phyloP scores from a whole-genome alignment of 1,284 basidiomycete genomes.

The Papiliotrema terrestris region DNA sequence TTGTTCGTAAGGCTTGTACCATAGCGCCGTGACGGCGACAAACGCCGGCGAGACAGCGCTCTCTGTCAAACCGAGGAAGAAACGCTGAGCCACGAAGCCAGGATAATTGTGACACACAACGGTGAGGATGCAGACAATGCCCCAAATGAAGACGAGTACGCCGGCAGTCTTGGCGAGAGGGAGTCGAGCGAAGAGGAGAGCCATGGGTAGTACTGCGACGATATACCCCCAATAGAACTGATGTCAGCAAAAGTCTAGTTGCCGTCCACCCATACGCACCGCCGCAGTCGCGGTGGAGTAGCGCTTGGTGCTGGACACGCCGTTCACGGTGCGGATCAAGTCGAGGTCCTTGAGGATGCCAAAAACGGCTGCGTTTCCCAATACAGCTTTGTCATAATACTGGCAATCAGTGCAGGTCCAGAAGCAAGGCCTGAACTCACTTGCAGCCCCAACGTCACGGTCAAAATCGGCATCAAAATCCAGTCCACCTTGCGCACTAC shows the following conservation, averaged over 20 bases:
- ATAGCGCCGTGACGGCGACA: slow-evolving; percentile 51
- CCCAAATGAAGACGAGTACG: slow-evolving; percentile 49
- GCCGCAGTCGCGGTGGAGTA: slow-evolving; percentile 46
- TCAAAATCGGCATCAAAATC: slow-evolving; percentile 49
- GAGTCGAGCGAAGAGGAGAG: slow-evolving; percentile 50
- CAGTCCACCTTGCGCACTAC: slow-evolving; percentile 29
- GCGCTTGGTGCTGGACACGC: slow-evolving; percentile 39
- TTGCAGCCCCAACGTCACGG: slow-evolving; percentile 51
- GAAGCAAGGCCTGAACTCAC: slow-evolving; percentile 7
- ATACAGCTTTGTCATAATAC: slow-evolving; percentile 24
- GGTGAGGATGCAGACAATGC: slow-evolving; percentile 51
- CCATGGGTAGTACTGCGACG: slow-evolving; percentile 49
- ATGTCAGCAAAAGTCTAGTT: background rate
- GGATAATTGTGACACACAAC: slow-evolving; percentile 46
- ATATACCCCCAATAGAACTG: slow-evolving; percentile 56
- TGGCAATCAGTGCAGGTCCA: background rate
- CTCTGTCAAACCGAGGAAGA: slow-evolving; percentile 51
- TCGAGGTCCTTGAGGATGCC: slow-evolving; percentile 52
- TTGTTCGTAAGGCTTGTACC: slow-evolving; percentile 52
- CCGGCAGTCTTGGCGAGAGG: slow-evolving; percentile 45
- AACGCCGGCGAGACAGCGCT: slow-evolving; percentile 53
- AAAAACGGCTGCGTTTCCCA: slow-evolving; percentile 53
- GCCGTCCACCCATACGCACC: slow-evolving; percentile 9
- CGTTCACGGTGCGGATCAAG: slow-evolving; percentile 37
- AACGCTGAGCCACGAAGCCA: slow-evolving; percentile 52